A percentile compares a stretch with the other conserved stretches of the same genome.
Evolutionary conservation across 768 basidiomycete genomes (phyloP).

Genomic region (Candolleomyces aberdarensis): DNA sequence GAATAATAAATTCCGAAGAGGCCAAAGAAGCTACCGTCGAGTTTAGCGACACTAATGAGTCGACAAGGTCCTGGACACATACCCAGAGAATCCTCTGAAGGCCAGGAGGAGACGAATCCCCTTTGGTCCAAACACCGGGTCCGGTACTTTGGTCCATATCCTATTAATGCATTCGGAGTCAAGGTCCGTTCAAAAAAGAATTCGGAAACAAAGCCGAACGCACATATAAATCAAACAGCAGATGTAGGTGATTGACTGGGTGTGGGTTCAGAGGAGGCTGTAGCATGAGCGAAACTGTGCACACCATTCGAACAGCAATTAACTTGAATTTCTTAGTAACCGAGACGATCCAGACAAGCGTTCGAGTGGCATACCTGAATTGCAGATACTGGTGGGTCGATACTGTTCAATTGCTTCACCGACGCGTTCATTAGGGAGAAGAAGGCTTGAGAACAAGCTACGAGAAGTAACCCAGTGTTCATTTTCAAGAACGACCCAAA

Average conservation of each 20-base stretch:
- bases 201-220: neutral
- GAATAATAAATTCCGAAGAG: constrained; percentile 70
- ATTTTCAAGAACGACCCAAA: neutral
- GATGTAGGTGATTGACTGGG: constrained; percentile 13
- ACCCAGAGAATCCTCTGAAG: constrained; percentile 65
- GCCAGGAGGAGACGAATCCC: constrained; percentile 58
- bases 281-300: neutral
- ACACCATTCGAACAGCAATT: constrained; percentile 15
- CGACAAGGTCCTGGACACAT: constrained; percentile 9
- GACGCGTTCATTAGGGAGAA: constrained; percentile 19
- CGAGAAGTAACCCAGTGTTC: constrained; percentile 17
- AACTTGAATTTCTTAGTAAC: constrained; percentile 3
- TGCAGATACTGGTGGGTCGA: constrained; percentile 20
- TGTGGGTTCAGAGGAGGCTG: neutral
- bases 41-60: neutral
- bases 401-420: constrained; percentile 20
- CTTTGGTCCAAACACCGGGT: constrained; percentile 70
- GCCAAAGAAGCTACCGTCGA: constrained; percentile 58
- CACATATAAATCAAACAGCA: constrained; percentile 15
- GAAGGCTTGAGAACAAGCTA: constrained; percentile 19
- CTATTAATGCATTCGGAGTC: constrained; percentile 12
- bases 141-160: constrained; percentile 35
- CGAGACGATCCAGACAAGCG: neutral
- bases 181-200: too few species aligned
- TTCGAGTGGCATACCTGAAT: constrained; percentile 13